Evolutionary conservation across 2,329 filamentous ascomycete genomes (phyloP).

Genomic region (Aaosphaeria pasadenensis): DNA sequence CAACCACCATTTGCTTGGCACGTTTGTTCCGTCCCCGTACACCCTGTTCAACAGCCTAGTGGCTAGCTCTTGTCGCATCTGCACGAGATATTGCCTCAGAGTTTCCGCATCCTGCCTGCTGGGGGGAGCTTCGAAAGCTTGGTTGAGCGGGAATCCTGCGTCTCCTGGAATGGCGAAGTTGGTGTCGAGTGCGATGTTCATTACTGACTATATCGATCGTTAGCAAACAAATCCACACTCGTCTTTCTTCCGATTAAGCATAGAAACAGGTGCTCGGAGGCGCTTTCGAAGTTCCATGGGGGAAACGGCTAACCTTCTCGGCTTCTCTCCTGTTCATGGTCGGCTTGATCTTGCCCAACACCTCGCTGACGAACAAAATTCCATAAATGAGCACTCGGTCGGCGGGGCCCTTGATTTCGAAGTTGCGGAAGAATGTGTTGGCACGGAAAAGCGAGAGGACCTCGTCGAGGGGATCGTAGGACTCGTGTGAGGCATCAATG

Average conservation of each 20-base stretch:
- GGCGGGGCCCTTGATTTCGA: slow-evolving; percentile 95
- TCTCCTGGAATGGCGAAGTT: slow-evolving; percentile 96
- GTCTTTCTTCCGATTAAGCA: not conserved
- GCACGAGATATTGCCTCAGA: slow-evolving; percentile 82
- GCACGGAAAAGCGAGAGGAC: slow-evolving; percentile 89
- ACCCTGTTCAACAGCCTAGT: slow-evolving; percentile 78
- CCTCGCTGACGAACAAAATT: slow-evolving; percentile 91
- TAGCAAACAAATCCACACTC: not conserved
- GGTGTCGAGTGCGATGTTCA: slow-evolving; percentile 84
- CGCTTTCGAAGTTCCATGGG: too few species aligned
- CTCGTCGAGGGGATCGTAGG: slow-evolving; percentile 96
- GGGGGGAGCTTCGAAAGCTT: slow-evolving; percentile 87
- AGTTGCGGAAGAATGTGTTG: slow-evolving; percentile 99
- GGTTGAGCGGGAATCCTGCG: slow-evolving; percentile 88
- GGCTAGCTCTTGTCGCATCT: slow-evolving; percentile 91
- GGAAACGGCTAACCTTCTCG: slow-evolving; percentile 54
- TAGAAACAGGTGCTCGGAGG: not conserved
- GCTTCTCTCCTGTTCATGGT: slow-evolving; percentile 63
- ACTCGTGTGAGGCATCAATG: slow-evolving; percentile 79
- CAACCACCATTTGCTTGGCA: slow-evolving; percentile 84
- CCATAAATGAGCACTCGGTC: slow-evolving; percentile 95
- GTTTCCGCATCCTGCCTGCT: slow-evolving; percentile 88
- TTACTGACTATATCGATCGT: slow-evolving; percentile 64
- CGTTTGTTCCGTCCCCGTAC: slow-evolving; percentile 68
- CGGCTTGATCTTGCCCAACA: slow-evolving; percentile 81